Base-by-base conservation (phyloP, 2,329 filamentous ascomycete species). In the Ophiobolus disseminans region DNA sequence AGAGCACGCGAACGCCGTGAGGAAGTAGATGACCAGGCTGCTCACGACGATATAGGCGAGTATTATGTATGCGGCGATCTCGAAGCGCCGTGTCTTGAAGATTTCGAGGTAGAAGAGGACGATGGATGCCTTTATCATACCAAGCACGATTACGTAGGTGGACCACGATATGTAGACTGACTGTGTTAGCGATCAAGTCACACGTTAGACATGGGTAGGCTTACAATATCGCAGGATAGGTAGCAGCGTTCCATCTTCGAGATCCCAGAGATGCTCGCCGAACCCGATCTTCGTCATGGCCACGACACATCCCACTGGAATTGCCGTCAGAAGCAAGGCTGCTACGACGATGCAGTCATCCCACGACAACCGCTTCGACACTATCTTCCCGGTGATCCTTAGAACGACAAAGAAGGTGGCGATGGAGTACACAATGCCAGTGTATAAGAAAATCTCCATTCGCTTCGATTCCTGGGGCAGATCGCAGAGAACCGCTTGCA, bases 81-180 rank as follows among this genome's bases (percentile, higher is more conserved):
- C 50, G 11, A 65, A 62, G 4, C 48, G 42, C 6, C 42, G 47
- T 3, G 55, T 44, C 5, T 46, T 36, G 46, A 68, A 68, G 37
- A 66, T 62, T 22, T 63, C 55, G 8, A 68, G 60, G 32, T 65
- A 68, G 39, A 62, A 63, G 14, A 53, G 32, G 17, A 65, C 40
- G 11, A 65, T 35, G 1, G 62, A 62, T 5, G 56, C 42, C 31
- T 63, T 65, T 11, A 61, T 57, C 7, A 63, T 34, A 13, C 50
- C 54, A 4, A 63, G 48, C 5, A 61, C 50, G 19, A 60, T 19
- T 5, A 58, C 45, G 23, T 64, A 64, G 4, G 50, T 48, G 3
- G 51, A 53, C 53, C 43, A 58, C 13, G 58, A 48, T 8, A 63
- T 40, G 26, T 53, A 62, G 48, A 63, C 61, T 65, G 26, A 17